Conservation (phyloP, 2,329 filamentous ascomycete genomes). For the Clarireedia monteithiana region DNA sequence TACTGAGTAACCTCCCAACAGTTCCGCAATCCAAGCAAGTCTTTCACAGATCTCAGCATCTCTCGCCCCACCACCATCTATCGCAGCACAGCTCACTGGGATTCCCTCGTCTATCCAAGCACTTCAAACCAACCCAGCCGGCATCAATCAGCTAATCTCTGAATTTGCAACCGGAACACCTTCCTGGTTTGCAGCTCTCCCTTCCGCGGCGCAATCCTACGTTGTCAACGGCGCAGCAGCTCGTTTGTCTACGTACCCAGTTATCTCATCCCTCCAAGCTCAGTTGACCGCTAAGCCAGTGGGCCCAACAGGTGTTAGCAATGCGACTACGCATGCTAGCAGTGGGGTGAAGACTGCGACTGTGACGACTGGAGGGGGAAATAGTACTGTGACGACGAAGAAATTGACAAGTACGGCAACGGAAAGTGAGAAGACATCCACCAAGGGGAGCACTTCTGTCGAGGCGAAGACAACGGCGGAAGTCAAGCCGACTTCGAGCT, state of each 20-base stretch:
- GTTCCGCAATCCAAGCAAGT: neutral
- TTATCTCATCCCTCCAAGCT: neutral
- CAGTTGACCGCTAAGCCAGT: neutral
- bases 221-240: neutral
- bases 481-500: neutral
- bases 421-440: neutral
- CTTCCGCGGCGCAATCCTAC: neutral
- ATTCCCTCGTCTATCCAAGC: constrained; percentile 3
- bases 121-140: neutral
- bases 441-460: neutral
- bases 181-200: neutral
- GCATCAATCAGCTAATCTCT: neutral
- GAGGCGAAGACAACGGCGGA: neutral
- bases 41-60: neutral
- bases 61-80: neutral
- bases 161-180: neutral
- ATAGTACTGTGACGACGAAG: constrained; percentile 3
- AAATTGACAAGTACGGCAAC: neutral
- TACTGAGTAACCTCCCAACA: neutral
- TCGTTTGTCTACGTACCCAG: neutral
- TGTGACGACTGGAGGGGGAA: neutral
- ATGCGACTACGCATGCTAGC: neutral
- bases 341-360: neutral
- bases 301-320: neutral
- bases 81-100: neutral